Evolutionary conservation across 345 rosid species (phyloP).

Genomic region (Ceriops zippeliana): DNA sequence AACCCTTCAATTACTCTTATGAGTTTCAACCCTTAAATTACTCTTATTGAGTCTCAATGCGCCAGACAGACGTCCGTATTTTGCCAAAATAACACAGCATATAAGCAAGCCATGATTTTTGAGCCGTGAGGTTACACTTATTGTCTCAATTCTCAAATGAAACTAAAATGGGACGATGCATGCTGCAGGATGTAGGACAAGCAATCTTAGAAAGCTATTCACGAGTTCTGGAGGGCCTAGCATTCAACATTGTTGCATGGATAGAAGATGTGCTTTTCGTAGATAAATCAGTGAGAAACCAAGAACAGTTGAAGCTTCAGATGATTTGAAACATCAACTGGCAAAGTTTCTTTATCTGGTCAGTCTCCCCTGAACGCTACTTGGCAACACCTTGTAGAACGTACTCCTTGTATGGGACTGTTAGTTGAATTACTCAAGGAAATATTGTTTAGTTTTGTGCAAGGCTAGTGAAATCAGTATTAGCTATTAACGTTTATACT

Average conservation of each 20-base stretch:
- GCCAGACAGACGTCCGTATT: background rate
- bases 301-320: conserved; percentile 13
- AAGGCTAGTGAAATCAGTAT: background rate
- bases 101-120: too few species aligned
- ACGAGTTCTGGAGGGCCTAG: conserved; percentile 81
- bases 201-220: conserved; percentile 90
- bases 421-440: background rate
- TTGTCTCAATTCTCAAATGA: background rate
- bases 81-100: background rate
- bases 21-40: conserved; percentile 12
- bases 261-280: conserved; percentile 81
- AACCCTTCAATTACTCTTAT: conserved; percentile 4
- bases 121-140: too few species aligned
- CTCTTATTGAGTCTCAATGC: background rate
- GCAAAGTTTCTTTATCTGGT: conserved; percentile 15
- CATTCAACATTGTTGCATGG: conserved; percentile 88
- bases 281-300: conserved; percentile 43
- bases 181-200: conserved; percentile 82
- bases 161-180: background rate
- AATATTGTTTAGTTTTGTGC: background rate
- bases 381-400: conserved; percentile 8
- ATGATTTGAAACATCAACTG: background rate
- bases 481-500: background rate
- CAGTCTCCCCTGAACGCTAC: background rate
- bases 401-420: background rate